Evolutionary conservation across 176 grass and related monocot genomes (phyloP).

Genomic region (Guadua angustifolia): DNA sequence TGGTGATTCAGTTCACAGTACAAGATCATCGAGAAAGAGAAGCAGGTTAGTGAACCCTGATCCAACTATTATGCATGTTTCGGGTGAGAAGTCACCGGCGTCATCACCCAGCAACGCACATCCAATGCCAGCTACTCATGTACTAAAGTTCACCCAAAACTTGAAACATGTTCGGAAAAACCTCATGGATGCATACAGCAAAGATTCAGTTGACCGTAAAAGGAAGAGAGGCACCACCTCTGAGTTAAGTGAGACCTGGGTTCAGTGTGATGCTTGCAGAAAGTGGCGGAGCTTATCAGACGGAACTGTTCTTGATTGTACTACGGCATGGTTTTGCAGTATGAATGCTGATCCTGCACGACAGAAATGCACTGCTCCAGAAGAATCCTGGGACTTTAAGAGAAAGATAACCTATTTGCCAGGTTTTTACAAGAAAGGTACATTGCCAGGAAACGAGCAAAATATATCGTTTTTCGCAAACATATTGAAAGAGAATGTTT

Average conservation of each 20-base stretch:
- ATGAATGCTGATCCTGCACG: slow-evolving; percentile 76
- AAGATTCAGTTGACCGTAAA: slow-evolving; percentile 43
- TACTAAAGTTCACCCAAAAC: slow-evolving; percentile 57
- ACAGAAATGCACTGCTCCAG: slow-evolving; percentile 64
- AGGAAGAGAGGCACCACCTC: slow-evolving; percentile 54
- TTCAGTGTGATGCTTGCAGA: slow-evolving; percentile 93
- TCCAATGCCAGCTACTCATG: slow-evolving; percentile 45
- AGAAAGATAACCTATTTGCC: slow-evolving; percentile 75
- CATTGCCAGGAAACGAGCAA: slow-evolving; percentile 63
- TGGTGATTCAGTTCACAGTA: slow-evolving; percentile 44
- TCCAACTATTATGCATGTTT: slow-evolving; percentile 33
- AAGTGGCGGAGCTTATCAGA: slow-evolving; percentile 79
- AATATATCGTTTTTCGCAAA: slow-evolving; percentile 77
- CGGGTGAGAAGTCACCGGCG: slow-evolving; percentile 27
- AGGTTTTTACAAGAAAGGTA: slow-evolving; percentile 85
- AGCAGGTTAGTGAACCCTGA: slow-evolving; percentile 51
- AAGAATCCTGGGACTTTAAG: slow-evolving; percentile 73
- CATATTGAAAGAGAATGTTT: slow-evolving; percentile 78
- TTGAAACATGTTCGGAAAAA: slow-evolving; percentile 60
- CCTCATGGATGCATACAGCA: slow-evolving; percentile 53
- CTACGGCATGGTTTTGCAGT: slow-evolving; percentile 84
- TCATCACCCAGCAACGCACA: slow-evolving; percentile 34
- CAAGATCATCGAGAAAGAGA: slow-evolving; percentile 61
- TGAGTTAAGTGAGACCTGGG: slow-evolving; percentile 76
- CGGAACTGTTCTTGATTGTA: slow-evolving; percentile 60